Percentiles rank a stretch among this genome's conserved stretches.
Evolutionary conservation across 148 eudicot genomes (phyloP).

Genomic region (Chenopodium suecicum): DNA sequence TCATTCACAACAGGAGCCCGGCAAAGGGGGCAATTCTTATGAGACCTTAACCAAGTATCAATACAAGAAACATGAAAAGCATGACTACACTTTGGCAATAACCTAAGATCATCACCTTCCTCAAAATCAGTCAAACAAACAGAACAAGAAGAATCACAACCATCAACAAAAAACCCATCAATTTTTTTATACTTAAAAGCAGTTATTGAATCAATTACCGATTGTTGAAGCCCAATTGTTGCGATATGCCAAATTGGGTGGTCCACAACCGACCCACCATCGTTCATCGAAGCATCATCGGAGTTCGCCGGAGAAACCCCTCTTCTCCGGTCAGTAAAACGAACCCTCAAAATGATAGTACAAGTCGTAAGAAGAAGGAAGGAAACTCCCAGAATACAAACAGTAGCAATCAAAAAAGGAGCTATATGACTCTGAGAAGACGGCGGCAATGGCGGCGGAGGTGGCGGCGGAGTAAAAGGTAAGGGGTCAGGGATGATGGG

Average conservation of each 20-base stretch:
- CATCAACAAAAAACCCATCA: conserved; percentile 42
- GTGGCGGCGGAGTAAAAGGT: conserved; percentile 3
- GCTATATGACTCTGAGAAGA: conserved; percentile 27
- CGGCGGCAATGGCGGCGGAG: conserved; percentile 2
- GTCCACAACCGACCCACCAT: conserved; percentile 20
- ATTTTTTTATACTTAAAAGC: conserved; percentile 41
- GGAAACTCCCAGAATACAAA: conserved; percentile 42
- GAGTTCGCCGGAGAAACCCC: not conserved
- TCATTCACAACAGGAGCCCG: conserved; percentile 51
- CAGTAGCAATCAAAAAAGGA: conserved; percentile 27
- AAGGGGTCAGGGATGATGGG: not conserved
- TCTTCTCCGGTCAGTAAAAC: conserved; percentile 21
- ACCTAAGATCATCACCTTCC: conserved; percentile 56
- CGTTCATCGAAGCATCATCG: conserved; percentile 15
- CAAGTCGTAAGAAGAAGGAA: conserved; percentile 41
- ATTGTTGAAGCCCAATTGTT: conserved; percentile 49
- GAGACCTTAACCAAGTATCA: conserved; percentile 66
- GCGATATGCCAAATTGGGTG: conserved; percentile 60
- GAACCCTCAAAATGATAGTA: conserved; percentile 23
- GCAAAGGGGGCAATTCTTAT: conserved; percentile 63
- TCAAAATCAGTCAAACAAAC: conserved; percentile 61
- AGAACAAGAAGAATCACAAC: conserved; percentile 48
- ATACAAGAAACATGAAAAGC: conserved; percentile 60
- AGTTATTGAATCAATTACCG: conserved; percentile 55
- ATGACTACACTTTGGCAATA: conserved; percentile 70